Percentiles rank a stretch among this genome's conserved stretches.
These are phyloP conservation scores for Stellera chamaejasme DNA, from an alignment of 345 rosid genomes.

Conservation along the genomic window DNA sequence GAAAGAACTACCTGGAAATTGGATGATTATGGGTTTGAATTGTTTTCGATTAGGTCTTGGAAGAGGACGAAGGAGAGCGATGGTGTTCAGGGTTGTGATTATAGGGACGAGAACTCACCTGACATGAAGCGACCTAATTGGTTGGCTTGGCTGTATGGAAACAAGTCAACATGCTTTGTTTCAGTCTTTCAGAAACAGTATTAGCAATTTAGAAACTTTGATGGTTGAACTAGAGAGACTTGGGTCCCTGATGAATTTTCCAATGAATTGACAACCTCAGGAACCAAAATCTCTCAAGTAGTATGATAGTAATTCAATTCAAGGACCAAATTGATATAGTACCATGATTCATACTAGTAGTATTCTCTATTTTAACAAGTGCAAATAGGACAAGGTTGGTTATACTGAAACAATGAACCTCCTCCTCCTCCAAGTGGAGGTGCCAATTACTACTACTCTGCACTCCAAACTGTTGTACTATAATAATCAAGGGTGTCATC, in stretches of 20 bases:
- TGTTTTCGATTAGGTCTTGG: conserved; percentile 11
- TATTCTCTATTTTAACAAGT: no score
- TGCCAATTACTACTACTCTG: not conserved
- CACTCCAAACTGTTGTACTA: not conserved
- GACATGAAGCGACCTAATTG: conserved; percentile 20
- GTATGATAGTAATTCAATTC: no score
- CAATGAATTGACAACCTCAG: no score
- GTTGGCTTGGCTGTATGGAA: accelerated
- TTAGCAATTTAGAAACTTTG: no score
- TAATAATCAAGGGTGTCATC: no score
- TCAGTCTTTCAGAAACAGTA: not conserved
- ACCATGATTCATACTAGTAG: no score
- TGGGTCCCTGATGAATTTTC: no score
- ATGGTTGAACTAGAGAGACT: no score
- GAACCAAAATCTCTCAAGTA: no score
- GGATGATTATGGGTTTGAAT: not conserved
- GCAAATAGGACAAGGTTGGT: not conserved
- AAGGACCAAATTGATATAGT: no score
- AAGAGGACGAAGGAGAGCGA: conserved; percentile 1
- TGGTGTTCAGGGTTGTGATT: conserved; percentile 22
- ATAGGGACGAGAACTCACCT: conserved; percentile 18
- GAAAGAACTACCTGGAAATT: conserved; percentile 19
- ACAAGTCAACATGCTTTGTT: conserved; percentile 17
- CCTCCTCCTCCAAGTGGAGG: not conserved
- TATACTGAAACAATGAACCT: not conserved